Base-by-base conservation (phyloP, 208 protist genomes). In the Wallacemonas sp. region DNA sequence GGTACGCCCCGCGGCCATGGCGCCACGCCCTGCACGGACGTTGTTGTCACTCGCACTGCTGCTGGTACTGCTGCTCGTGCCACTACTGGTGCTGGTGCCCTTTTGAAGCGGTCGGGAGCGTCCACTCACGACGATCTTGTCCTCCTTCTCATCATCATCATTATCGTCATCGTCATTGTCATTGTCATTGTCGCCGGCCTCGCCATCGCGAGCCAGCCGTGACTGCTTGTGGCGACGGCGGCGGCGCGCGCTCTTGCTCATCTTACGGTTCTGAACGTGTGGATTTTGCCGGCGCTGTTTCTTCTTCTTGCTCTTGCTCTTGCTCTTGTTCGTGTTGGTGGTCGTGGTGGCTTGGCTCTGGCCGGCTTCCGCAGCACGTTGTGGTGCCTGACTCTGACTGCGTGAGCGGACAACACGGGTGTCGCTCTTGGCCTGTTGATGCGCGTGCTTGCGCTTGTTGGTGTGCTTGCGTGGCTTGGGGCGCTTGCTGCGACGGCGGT, bases 231-330 rank as follows among this genome's bases (percentile, higher is more conserved):
- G 78, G 2, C 78, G 78, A 3, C 69, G 66, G 16, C 78, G 65
- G n/a, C 78, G 73, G 14, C 74, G 65, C 26, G 78, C 69, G 46
- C 78, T 85, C 54, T 77, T 78, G 34, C 74, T 80, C 43, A 65
- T 57, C 41, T 85, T 85, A 14, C 61, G 41, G 49, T 66, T 61
- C 56, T 78, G 76, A 1, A 73, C 65, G 34, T 70, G 68, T 17
- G 68, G 64, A n/a, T 47, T 41, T 23, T 38, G 66, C 47, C 38
- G 52, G 8, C 52, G 52, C 29, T n/a, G 14, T 36, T 62, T 44
- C 36, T 62, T 48, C 38, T 62, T 47, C 32, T 47, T 47, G 4
- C 24, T 29, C 0, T 33, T 33, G 49, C 24, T 57, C 9, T 8
- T 57, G 49, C 30, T 27, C 19, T 27, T 56, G 48, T 8, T 14